Conservation (phyloP, 2,329 filamentous ascomycete genomes). For the Xylariaceae sp. region DNA sequence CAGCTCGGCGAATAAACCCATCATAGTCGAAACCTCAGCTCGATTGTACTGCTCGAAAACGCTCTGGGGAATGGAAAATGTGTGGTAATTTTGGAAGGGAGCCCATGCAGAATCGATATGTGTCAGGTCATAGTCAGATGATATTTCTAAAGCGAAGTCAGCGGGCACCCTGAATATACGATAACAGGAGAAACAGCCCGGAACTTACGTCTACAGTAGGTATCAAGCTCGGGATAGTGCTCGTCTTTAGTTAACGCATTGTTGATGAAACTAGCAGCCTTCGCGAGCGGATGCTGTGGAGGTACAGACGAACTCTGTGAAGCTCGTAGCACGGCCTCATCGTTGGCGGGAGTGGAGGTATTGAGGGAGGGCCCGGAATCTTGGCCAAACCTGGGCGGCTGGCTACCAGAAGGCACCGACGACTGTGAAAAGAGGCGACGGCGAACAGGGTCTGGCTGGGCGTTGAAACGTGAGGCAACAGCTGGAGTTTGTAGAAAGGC, state of each 20-base stretch:
- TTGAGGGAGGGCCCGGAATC: constrained; percentile 26
- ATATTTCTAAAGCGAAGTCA: constrained; percentile 68
- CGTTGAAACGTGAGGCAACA: constrained; percentile 55
- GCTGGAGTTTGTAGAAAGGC: constrained; percentile 79
- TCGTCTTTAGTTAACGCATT: constrained; percentile 76
- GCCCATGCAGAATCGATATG: constrained; percentile 73
- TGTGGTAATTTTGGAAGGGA: constrained; percentile 87
- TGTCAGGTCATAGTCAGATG: constrained; percentile 88
- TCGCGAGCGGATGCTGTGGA: constrained; percentile 64
- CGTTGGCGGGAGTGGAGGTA: constrained; percentile 25
- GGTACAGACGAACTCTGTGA: constrained; percentile 41
- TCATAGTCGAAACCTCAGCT: constrained; percentile 84
- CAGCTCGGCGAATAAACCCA: constrained; percentile 94
- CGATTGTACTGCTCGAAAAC: constrained; percentile 93
- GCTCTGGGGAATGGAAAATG: constrained; percentile 87
- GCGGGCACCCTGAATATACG: neutral
- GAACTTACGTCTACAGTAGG: constrained; percentile 82
- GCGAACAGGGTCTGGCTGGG: constrained; percentile 53
- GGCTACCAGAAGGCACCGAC: constrained; percentile 23
- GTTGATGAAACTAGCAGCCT: constrained; percentile 85
- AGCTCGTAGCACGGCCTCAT: constrained; percentile 35
- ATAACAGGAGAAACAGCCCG: neutral
- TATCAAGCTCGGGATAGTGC: constrained; percentile 86
- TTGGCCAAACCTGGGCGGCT: constrained; percentile 26
- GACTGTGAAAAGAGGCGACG: constrained; percentile 55